Evolutionary conservation across 257 asterid species (phyloP).

Genomic region (Solanum habrochaites): DNA sequence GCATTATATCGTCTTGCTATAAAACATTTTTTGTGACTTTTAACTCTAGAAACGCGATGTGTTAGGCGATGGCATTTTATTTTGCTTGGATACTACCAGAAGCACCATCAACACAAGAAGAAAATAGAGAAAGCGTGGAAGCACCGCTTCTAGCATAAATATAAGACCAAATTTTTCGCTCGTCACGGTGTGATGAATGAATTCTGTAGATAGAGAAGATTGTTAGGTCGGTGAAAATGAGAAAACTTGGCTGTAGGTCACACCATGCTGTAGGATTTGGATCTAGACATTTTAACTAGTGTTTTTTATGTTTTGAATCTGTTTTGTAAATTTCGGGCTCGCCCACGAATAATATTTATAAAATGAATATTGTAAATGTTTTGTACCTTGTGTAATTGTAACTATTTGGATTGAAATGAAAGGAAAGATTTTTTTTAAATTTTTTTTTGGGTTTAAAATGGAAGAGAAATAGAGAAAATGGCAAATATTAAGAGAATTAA

Average conservation of each 20-base stretch:
- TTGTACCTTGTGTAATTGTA: not conserved
- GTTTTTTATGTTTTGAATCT: not conserved
- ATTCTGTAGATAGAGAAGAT: not conserved
- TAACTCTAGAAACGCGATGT: not conserved
- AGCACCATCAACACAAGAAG: conserved; percentile 27
- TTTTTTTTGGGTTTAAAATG: not conserved
- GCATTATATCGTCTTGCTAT: not conserved
- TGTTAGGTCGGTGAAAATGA: not conserved
- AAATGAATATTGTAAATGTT: not conserved
- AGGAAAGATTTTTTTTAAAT: not conserved
- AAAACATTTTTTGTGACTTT: not conserved
- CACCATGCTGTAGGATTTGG: not conserved
- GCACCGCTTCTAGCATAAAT: conserved; percentile 49
- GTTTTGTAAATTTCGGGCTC: not conserved
- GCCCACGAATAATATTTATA: not conserved
- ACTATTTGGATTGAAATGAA: not conserved
- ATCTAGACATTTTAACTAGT: not conserved
- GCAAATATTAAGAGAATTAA: not conserved
- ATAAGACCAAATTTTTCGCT: not conserved
- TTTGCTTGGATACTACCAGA: conserved; percentile 51
- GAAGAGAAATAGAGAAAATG: not conserved
- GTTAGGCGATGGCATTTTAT: conserved; percentile 46
- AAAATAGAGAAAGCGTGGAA: conserved; percentile 32
- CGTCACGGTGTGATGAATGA: no score
- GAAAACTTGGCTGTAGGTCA: not conserved